Base-by-base conservation (phyloP, 2,329 filamentous ascomycete species). In the Aspergillus brunneoviolaceus region DNA sequence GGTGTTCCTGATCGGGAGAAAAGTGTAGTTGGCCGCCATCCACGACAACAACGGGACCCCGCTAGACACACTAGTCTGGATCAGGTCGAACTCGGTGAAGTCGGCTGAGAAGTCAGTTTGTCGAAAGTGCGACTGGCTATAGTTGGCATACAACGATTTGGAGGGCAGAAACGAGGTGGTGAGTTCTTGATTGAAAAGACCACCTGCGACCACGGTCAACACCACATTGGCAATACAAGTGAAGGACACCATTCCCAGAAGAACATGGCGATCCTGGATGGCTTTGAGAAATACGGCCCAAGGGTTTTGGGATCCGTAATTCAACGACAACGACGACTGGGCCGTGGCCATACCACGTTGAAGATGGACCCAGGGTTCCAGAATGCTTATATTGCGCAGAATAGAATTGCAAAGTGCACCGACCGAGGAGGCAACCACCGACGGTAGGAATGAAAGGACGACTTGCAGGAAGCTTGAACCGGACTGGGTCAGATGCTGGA, bases 331-430 rank as follows among this genome's bases (percentile, higher is more conserved):
- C 0, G 72, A 74, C 4, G 62, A 58, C 14, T 62, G 63, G 5
- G 68, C 68, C 4, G 62, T 55, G 0, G 68, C 72, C 61, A 66
- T 69, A 4, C 72, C 72, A 2, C 70, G 66, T 47, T 74, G 72
- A 4, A 74, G 65, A 29, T 74, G 72, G 6, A 74, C 72, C 72
- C 72, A 74, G 2, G 72, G 72, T 58, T 74, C 72, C 11, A 74
- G 64, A 6, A 74, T 69, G 21, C 69, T 73, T 27, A 74, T 61
- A 23, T 74, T 73, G 4, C 72, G 71, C 39, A 74, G 69, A 39
- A 74, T 74, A 0, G 72, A 74, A 1, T 67, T 72, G 56, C 72
- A 74, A 5, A 74, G 58, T 4, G 72, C 66, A 9, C 69, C 70
- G 1, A 74, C 72, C 0, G 69, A 67, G 2, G 72, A 74, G 1